These are phyloP conservation scores for Liriodendron chinense DNA, from an alignment of 164 flowering plant species.

Conservation along the genomic window DNA sequence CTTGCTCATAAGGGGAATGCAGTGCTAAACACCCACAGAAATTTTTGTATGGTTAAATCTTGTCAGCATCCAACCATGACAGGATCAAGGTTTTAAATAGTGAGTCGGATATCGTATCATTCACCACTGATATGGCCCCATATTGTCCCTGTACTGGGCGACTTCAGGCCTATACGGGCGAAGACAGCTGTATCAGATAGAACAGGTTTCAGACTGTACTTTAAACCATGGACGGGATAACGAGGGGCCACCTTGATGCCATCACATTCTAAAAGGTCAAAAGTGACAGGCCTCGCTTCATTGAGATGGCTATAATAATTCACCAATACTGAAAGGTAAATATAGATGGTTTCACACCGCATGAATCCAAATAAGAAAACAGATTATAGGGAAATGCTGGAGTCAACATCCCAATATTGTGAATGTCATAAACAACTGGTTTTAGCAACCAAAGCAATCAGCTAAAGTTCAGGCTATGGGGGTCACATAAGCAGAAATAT, in stretches of 20 bases:
- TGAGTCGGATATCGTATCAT: no score
- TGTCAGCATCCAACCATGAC: neutral
- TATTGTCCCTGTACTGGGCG: no score
- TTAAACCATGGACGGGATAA: no score
- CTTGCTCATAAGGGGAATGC: no score
- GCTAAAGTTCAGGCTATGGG: neutral
- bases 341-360: neutral
- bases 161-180: no score
- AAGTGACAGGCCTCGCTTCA: neutral
- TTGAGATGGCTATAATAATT: neutral
- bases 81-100: no score
- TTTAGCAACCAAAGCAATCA: neutral
- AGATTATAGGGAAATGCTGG: neutral
- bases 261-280: neutral
- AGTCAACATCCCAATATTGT: neutral
- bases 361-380: neutral
- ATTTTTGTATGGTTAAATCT: neutral
- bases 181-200: no score
- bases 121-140: no score
- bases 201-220: no score
- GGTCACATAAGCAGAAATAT: neutral
- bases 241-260: neutral
- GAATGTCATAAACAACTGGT: neutral
- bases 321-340: neutral
- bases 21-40: neutral